Conservation (phyloP, 805 yeast genomes). For the Hermanozyma aechmeae region DNA sequence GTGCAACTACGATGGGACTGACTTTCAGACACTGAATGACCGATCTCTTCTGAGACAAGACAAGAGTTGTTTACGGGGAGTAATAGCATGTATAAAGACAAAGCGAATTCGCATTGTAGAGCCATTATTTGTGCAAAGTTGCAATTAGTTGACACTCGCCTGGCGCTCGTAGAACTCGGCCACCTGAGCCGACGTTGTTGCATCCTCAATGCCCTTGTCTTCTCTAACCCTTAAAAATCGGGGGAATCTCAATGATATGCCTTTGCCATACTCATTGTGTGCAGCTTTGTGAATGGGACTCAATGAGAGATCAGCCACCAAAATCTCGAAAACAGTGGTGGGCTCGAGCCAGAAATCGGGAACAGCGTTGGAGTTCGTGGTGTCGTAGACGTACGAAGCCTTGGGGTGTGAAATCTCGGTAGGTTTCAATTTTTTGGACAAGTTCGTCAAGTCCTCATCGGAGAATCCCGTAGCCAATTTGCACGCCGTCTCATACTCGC, state of each 20-base stretch:
- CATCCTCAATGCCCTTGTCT: slow-evolving; percentile 79
- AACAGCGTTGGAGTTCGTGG: slow-evolving; percentile 47
- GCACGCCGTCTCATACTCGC: slow-evolving; percentile 91
- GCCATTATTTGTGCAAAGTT: neutral
- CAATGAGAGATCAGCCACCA: slow-evolving; percentile 83
- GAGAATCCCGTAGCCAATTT: slow-evolving; percentile 96
- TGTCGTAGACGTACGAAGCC: slow-evolving; percentile 58
- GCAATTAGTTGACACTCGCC: slow-evolving; percentile 26
- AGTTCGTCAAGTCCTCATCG: slow-evolving; percentile 63
- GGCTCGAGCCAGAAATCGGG: slow-evolving; percentile 98
- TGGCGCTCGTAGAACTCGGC: slow-evolving; percentile 78
- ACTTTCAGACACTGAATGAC: too few species aligned
- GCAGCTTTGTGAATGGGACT: slow-evolving; percentile 90
- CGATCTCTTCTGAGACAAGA: too few species aligned
- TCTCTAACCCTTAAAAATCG: slow-evolving; percentile 77
- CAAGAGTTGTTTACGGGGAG: too few species aligned
- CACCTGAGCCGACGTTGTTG: slow-evolving; percentile 77
- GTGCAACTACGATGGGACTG: neutral
- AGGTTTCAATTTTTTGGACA: slow-evolving; percentile 55
- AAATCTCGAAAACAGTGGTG: slow-evolving; percentile 69
- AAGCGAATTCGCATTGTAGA: neutral
- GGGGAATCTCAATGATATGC: slow-evolving; percentile 84
- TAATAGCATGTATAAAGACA: neutral
- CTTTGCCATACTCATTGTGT: slow-evolving; percentile 59
- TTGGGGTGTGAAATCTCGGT: slow-evolving; percentile 60